Evolutionary conservation across 441 rosid species (phyloP).

Genomic region (Geranium incanum): DNA sequence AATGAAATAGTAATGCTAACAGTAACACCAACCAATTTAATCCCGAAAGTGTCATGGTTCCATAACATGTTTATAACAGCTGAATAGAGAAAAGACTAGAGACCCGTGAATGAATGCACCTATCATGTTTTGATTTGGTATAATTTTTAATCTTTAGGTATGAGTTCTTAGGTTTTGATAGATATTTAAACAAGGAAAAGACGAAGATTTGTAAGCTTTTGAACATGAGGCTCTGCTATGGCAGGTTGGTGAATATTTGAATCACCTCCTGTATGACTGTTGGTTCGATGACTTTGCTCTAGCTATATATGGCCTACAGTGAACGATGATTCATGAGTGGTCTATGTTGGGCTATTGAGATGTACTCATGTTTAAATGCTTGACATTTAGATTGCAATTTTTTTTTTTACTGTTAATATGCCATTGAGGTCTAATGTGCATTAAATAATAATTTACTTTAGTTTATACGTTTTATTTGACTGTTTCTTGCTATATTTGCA

Average conservation of each 20-base stretch:
- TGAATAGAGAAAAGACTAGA: not conserved
- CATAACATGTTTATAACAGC: not conserved
- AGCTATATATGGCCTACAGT: not conserved
- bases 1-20: not conserved
- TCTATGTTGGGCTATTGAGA: no score
- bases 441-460: no score
- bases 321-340: no score
- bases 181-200: not conserved
- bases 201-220: not conserved
- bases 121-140: not conserved
- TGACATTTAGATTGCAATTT: not conserved
- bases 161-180: not conserved
- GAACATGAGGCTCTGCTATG: not conserved
- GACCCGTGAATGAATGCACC: not conserved
- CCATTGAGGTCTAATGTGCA: no score
- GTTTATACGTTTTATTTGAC: not conserved
- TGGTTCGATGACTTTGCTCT: no score
- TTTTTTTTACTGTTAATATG: no score
- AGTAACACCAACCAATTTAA: not conserved
- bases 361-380: not conserved
- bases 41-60: not conserved
- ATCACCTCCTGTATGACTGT: not conserved
- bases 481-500: conserved; percentile 26
- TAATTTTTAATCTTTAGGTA: not conserved
- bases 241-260: not conserved